Evolutionary conservation across 148 eudicot genomes (phyloP), one percentile per base, ranked within the genome.

Genomic region (Camellia sinensis): DNA sequence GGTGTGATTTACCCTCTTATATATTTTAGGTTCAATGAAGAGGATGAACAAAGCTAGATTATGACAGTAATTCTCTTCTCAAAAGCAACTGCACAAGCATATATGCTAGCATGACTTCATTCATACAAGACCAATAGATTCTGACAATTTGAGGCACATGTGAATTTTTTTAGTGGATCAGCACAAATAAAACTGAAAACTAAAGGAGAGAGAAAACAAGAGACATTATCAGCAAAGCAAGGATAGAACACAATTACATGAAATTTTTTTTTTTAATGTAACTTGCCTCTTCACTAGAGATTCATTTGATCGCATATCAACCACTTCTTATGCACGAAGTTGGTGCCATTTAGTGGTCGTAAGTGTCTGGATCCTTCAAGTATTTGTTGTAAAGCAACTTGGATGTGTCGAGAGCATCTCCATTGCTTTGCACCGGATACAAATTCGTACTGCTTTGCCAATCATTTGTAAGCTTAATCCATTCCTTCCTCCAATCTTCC

Each of bases 401-500:
- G 3, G 89, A 84, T 53, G 76, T 65, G 67, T 74, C 64, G 14
- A 87, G 85, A 67, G 89, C 82, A 56, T 84, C 54, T 45, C 89
- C 89, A 7, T 3, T 71, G 67, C 85, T 76, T 64, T 73, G 71
- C 0, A 80, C 80, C 1, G 87, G 81, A 63, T 73, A 87, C 12
- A 73, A 12, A 41, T 63, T 65, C 71, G 77, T 62, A 63, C 80
- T 59, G n/a, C 76, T 80, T 56, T 87, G 89, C 87, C 89, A 87
- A 13, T 85, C 83, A 59, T 86, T 88, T 60, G 91, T 88, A 67
- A 88, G 89, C 83, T 79, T 84, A 65, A 88, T 78, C 91, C 91
- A 88, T 76, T 88, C 84, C 80, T 75, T 74, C 73, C 91, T 84
- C 91, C 89, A 88, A 10, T 78, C 79, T 65, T 22, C 65, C 46